Conservation (phyloP, 306 rosid genomes). For the Dryas drummondii region DNA sequence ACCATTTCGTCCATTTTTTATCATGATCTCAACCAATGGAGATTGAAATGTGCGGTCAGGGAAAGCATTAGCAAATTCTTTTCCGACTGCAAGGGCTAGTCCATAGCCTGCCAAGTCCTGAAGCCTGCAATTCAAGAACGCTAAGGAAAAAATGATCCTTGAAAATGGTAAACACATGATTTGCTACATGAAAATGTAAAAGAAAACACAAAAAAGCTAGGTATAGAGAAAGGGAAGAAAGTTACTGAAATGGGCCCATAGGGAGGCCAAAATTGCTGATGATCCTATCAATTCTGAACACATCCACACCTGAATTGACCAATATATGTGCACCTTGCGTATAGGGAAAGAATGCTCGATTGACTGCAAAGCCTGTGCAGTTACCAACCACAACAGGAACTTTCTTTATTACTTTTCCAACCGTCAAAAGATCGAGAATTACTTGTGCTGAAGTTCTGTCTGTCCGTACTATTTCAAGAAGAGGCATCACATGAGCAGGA, state of each 20-base stretch:
- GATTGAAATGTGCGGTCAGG: conserved; percentile 60
- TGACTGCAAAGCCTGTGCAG: conserved; percentile 97
- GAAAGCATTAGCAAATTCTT: conserved; percentile 60
- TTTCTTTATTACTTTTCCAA: conserved; percentile 88
- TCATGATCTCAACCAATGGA: conserved; percentile 64
- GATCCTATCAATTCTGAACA: conserved; percentile 73
- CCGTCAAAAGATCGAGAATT: conserved; percentile 77
- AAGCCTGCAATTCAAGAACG: conserved; percentile 60
- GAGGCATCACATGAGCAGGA: conserved; percentile 99
- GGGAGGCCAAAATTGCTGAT: conserved; percentile 86
- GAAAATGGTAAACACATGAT: not conserved
- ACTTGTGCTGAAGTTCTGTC: conserved; percentile 84
- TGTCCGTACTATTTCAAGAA: conserved; percentile 90
- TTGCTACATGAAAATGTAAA: conserved; percentile 5
- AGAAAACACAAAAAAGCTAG: conserved; percentile 20
- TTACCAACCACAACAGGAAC: conserved; percentile 93
- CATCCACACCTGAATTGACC: conserved; percentile 75
- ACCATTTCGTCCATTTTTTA: conserved; percentile 89
- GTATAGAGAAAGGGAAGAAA: conserved; percentile 33
- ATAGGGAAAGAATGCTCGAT: conserved; percentile 93
- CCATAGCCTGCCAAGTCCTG: conserved; percentile 91
- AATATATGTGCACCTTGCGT: conserved; percentile 65
- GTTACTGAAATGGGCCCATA: conserved; percentile 91
- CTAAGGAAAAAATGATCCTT: not conserved
- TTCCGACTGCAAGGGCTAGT: conserved; percentile 58